Evolutionary conservation across 225 moss, liverwort and hornwort species (phyloP), one percentile per base, ranked within the genome.

Genomic region (Bryoerythrophyllum caledonicum): DNA sequence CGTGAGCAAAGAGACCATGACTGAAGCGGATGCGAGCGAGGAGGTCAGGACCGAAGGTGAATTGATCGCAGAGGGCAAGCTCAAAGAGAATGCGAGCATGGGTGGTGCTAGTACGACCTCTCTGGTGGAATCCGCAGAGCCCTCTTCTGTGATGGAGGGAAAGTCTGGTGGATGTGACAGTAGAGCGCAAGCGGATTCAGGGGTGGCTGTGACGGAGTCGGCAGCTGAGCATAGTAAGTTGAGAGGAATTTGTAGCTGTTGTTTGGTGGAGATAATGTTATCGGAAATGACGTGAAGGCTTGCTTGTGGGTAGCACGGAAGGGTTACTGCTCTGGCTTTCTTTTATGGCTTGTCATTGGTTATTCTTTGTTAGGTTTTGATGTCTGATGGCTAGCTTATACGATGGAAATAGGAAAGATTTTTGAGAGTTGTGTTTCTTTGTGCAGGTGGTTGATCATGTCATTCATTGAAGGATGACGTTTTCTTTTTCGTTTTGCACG

Each of bases 371-470:
- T 75, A 72, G 70, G 57, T 48, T 62, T 61, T 67, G 24, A 40
- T 26, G 66, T 60, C 17, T n/a, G 38, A 49, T 65, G 64, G 65
- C 23, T 21, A 55, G 54, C 9, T 23, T 60, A 60, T 4, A 27
- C 17, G 21, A 8, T 28, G 23, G 68, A 14, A 57, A 14, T 13
- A 37, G 28, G 51, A 32, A 60, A n/a, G 1, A 15, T 20, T 15
- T 66, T 38, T 83, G 37, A 76, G 51, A 30, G 30, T 63, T 64
- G 10, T 30, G 17, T 78, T 52, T 64, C 27, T 44, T 65, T 82
- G 67, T 77, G 81, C 84, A 84, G 81, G 84, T 87, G 83, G 83
- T 81, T 79, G 72, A 84, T 73, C 55, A 73, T 75, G 73, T 76
- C 43, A 17, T 48, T 60, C 59, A 30, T 43, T 75, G 66, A 77